A percentile compares a stretch with the other conserved stretches of the same genome.
Evolutionary conservation across 257 asterid genomes (phyloP).

Genomic region (Gentiana straminea): DNA sequence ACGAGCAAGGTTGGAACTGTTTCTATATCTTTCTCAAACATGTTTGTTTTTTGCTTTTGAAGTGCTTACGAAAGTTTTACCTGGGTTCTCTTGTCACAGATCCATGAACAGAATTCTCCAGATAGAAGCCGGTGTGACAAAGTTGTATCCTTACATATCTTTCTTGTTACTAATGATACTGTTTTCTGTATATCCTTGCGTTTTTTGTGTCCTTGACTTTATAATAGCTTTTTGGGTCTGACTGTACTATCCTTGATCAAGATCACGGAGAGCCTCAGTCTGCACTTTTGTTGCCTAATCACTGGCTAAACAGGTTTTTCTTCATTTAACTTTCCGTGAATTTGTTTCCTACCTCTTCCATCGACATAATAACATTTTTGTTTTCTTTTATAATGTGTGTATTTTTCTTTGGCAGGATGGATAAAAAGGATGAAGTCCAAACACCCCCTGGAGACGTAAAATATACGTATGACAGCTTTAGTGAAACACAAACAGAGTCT

Average conservation of each 20-base stretch:
- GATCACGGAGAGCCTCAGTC: constrained; percentile 37
- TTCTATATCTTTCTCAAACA: constrained; percentile 4
- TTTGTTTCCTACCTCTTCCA: neutral
- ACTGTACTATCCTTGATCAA: constrained; percentile 50
- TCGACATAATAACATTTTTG: neutral
- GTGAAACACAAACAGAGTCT: constrained; percentile 90
- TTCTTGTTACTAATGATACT: neutral
- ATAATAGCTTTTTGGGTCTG: constrained; percentile 54
- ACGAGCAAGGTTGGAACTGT: constrained; percentile 63
- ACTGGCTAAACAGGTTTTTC: constrained; percentile 62
- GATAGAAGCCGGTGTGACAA: constrained; percentile 46
- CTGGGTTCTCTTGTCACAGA: constrained; percentile 33
- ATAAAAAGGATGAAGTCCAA: constrained; percentile 30
- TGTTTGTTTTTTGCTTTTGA: neutral
- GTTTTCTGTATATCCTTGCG: constrained; percentile 4
- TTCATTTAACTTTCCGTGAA: neutral
- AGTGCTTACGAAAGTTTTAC: constrained; percentile 9
- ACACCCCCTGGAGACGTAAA: constrained; percentile 28
- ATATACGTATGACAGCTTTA: constrained; percentile 49
- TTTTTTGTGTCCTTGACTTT: constrained; percentile 30
- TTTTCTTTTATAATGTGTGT: neutral
- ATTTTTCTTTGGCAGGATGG: constrained; percentile 37
- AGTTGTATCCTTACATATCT: constrained; percentile 45
- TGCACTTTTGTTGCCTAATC: constrained; percentile 45
- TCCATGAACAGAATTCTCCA: constrained; percentile 60